Conservation (phyloP, 2,329 filamentous ascomycete species). For the Graphilbum fragrans region DNA sequence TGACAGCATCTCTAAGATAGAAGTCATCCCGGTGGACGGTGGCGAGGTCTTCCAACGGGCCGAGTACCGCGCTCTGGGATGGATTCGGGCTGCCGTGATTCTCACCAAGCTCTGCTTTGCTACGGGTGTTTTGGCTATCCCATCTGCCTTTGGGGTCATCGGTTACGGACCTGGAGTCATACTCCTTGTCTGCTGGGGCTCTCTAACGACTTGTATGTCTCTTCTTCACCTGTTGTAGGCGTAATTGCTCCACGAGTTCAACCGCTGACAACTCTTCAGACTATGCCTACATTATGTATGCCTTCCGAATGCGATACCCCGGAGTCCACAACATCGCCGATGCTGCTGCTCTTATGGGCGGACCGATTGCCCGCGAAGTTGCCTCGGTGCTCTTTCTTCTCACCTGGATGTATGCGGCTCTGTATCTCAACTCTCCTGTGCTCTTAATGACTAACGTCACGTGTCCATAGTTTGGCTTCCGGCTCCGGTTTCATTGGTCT, state of each 20-base stretch:
- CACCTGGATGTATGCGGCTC: conserved; percentile 3
- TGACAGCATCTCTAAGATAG: too few species aligned
- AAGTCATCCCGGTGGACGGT: conserved; percentile 4
- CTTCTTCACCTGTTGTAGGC: conserved; percentile 15
- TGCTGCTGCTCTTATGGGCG: conserved; percentile 45
- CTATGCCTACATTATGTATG: conserved; percentile 25
- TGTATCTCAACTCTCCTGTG: conserved; percentile 21
- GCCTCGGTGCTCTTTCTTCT: conserved; percentile 1
- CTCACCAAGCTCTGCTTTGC: conserved; percentile 31
- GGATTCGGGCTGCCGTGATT: conserved; percentile 30
- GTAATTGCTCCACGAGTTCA: not conserved
- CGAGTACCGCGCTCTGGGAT: conserved; percentile 30
- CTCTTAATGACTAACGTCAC: too few species aligned
- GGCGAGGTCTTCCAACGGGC: conserved; percentile 10
- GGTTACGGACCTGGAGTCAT: conserved; percentile 26
- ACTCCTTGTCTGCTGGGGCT: conserved; percentile 54
- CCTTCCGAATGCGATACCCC: conserved; percentile 24
- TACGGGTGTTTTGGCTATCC: conserved; percentile 46
- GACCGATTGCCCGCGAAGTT: conserved; percentile 36
- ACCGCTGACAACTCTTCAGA: conserved; percentile 16
- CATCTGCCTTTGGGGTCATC: conserved; percentile 61
- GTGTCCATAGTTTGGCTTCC: not conserved
- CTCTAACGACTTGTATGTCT: conserved; percentile 55
- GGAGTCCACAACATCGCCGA: conserved; percentile 33
- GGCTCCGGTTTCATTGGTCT: conserved; percentile 6